A percentile compares a stretch with the other conserved stretches of the same genome.
Conservation (phyloP, 1,284 basidiomycete species). For the Neolentinus lepideus region DNA sequence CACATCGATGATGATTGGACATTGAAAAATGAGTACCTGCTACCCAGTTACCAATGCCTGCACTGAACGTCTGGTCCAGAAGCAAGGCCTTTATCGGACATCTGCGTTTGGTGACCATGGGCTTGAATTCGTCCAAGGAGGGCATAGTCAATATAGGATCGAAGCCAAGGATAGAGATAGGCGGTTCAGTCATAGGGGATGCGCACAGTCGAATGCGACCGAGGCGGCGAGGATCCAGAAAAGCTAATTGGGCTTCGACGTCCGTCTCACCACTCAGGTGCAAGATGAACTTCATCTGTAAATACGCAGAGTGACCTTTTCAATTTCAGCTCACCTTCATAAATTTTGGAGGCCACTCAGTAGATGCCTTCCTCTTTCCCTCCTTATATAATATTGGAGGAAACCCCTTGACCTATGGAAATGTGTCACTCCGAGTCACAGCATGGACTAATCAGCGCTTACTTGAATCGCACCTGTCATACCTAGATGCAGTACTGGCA, state of each 20-base stretch:
- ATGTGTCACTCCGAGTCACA: background rate
- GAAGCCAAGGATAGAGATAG: conserved; percentile 68
- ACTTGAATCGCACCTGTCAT: conserved; percentile 83
- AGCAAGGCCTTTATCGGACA: conserved; percentile 77
- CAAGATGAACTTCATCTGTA: conserved; percentile 47
- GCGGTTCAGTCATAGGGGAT: conserved; percentile 55
- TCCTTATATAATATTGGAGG: conserved; percentile 59
- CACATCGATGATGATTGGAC: no score
- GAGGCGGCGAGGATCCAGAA: conserved; percentile 65
- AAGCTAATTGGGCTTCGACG: conserved; percentile 44
- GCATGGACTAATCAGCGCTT: conserved; percentile 7
- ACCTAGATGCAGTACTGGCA: conserved; percentile 75
- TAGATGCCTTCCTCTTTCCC: conserved; percentile 38
- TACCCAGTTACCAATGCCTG: conserved; percentile 83
- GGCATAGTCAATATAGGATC: conserved; percentile 78
- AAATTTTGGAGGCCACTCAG: conserved; percentile 74
- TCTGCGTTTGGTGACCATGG: conserved; percentile 44
- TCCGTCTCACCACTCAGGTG: conserved; percentile 34
- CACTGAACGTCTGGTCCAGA: conserved; percentile 76
- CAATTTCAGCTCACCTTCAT: conserved; percentile 44
- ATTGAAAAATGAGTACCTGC: conserved; percentile 47
- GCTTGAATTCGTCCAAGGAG: conserved; percentile 46
- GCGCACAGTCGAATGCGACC: conserved; percentile 63
- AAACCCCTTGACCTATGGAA: conserved; percentile 52
- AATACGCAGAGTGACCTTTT: background rate